Evolutionary conservation across 2,329 filamentous ascomycete genomes (phyloP).

Genomic region (Colletotrichum sp.): DNA sequence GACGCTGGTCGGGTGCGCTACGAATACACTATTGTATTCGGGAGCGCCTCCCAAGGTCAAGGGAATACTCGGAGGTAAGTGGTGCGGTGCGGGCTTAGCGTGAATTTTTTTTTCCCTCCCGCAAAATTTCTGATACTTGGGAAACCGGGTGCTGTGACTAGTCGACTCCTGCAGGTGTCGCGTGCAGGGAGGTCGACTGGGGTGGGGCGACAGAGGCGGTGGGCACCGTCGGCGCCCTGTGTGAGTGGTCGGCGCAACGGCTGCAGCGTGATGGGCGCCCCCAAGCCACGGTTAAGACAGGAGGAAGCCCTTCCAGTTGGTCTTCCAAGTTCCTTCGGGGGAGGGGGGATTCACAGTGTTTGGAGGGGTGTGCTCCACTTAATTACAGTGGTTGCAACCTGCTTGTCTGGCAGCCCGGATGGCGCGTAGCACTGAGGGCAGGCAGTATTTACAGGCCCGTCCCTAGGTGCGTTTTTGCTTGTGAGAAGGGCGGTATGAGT

Average conservation of each 20-base stretch:
- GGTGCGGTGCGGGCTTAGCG: slow-evolving; percentile 18
- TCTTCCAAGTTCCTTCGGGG: not conserved
- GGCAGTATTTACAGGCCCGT: not conserved
- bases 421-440: not conserved
- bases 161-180: slow-evolving; percentile 9
- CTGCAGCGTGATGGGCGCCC: slow-evolving; percentile 13
- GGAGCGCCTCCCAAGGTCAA: not conserved
- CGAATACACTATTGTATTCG: not conserved
- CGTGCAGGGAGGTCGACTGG: slow-evolving; percentile 5
- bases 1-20: slow-evolving; percentile 19
- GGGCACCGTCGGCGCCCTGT: not conserved
- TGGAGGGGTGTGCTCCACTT: not conserved
- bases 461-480: not conserved
- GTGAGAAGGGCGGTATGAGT: not conserved
- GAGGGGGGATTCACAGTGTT: not conserved
- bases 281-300: not conserved
- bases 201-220: not conserved
- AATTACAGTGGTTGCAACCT: not conserved
- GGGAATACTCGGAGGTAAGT: slow-evolving; percentile 17
- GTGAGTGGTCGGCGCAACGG: not conserved
- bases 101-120: slow-evolving; percentile 11
- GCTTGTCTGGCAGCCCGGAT: not conserved
- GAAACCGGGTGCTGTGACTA: not conserved
- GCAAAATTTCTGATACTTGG: slow-evolving; percentile 16
- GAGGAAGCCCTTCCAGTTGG: not conserved